Evolutionary conservation across 371 early-diverging fungal species (phyloP).

Genomic region (Amoeboaphelidium protococcarum): DNA sequence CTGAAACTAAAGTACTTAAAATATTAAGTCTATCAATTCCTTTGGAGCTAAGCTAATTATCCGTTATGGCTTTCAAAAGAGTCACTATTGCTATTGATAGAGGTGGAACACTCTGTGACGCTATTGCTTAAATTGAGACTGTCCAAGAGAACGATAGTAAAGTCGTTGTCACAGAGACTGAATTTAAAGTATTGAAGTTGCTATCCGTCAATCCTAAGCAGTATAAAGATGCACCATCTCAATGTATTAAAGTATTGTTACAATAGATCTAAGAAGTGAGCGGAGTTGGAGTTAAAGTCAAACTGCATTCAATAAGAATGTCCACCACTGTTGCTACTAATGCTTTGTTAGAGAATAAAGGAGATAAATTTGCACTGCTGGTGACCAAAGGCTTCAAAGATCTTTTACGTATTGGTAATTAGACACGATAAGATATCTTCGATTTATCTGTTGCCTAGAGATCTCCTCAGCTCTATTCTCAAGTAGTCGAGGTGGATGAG

Average conservation of each 20-base stretch:
- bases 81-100: background rate
- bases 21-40: no score
- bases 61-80: no score
- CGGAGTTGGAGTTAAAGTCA: no score
- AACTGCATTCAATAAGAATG: conserved; percentile 79
- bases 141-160: no score
- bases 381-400: conserved; percentile 68
- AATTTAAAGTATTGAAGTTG: no score
- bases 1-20: no score
- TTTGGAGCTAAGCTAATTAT: no score
- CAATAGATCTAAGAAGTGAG: no score
- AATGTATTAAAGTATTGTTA: no score
- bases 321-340: conserved; percentile 95
- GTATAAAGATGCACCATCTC: background rate
- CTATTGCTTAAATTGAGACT: no score
- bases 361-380: conserved; percentile 55
- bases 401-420: conserved; percentile 49
- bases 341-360: conserved; percentile 63
- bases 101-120: background rate
- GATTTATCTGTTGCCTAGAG: conserved; percentile 55
- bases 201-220: background rate
- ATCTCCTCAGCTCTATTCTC: conserved; percentile 56
- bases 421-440: conserved; percentile 77
- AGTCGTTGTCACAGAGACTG: no score
- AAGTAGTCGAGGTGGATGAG: conserved; percentile 68